A percentile compares a stretch with the other conserved stretches of the same genome.
phyloP scores from a whole-genome alignment of 805 yeast species.

The Yarrowia sp. region DNA sequence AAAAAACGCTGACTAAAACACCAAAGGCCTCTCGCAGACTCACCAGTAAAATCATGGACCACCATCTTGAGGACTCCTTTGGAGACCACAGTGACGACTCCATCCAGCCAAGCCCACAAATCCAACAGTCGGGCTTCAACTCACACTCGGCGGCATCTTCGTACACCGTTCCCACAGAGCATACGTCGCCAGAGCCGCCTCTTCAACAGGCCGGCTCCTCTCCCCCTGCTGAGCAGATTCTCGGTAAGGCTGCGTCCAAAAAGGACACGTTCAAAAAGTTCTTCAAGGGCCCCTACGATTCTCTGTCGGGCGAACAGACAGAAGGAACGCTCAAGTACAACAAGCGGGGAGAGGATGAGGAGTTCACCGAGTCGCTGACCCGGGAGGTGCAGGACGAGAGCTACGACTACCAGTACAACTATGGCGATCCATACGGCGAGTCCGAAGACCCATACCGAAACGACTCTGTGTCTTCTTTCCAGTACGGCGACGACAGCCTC shows the following conservation, averaged over 20 bases:
- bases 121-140: slow-evolving; percentile 7
- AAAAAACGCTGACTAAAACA: background rate
- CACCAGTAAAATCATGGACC: background rate
- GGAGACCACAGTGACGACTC: slow-evolving; percentile 22
- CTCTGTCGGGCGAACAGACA: background rate
- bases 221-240: slow-evolving; percentile 17
- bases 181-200: slow-evolving; percentile 6
- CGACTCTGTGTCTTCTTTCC: background rate
- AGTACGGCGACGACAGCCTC: background rate
- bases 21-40: background rate
- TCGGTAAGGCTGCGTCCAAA: background rate
- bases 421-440: slow-evolving; percentile 4
- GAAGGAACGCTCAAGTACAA: slow-evolving; percentile 14
- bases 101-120: slow-evolving; percentile 27
- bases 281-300: slow-evolving; percentile 17
- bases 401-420: slow-evolving; percentile 14
- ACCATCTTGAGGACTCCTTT: background rate
- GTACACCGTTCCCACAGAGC: slow-evolving; percentile 15
- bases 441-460: background rate
- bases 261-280: slow-evolving; percentile 10
- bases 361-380: slow-evolving; percentile 9
- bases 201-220: slow-evolving; percentile 5
- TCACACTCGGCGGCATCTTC: background rate
- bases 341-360: background rate
- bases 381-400: background rate